Percentiles rank a stretch among this genome's conserved stretches.
Conservation (phyloP, 139 green algal species). For the Nannochloris sp. region DNA sequence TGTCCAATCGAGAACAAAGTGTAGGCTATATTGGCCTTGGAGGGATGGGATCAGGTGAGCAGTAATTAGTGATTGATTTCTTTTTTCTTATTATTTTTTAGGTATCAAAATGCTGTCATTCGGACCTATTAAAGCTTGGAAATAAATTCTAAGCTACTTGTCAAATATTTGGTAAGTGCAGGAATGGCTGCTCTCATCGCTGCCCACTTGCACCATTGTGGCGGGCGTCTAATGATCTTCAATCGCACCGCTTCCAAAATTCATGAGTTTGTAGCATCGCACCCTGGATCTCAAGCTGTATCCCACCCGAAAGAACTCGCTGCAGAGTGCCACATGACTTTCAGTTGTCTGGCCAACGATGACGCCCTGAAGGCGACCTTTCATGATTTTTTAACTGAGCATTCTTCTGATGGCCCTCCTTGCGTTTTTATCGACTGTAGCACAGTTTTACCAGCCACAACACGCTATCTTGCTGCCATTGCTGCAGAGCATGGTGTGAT, state of each 20-base stretch:
- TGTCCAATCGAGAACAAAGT: too few species aligned
- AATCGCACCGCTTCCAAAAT: slow-evolving; percentile 4
- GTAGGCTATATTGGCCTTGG: slow-evolving; percentile 10
- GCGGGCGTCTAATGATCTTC: slow-evolving; percentile 1
- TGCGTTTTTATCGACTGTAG: slow-evolving; percentile 11
- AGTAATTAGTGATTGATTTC: too few species aligned
- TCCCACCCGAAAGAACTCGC: not conserved
- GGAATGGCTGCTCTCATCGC: not conserved
- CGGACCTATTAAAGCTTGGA: not conserved
- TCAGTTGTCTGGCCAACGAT: slow-evolving; percentile 17
- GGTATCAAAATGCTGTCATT: not conserved
- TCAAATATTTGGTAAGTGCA: not conserved
- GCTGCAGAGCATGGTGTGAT: not conserved
- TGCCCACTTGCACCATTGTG: not conserved
- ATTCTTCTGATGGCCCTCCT: not conserved
- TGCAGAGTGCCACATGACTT: not conserved
- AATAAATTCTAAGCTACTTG: too few species aligned
- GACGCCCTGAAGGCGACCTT: slow-evolving; percentile 1
- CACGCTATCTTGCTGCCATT: not conserved
- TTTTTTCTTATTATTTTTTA: not conserved
- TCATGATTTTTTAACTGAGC: not conserved
- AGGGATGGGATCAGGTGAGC: slow-evolving; percentile 10
- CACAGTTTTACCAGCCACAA: slow-evolving; percentile 16
- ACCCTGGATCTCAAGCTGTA: not conserved
- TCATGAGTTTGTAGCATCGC: not conserved